These are phyloP conservation scores for Agrocybe chaxingu DNA, from an alignment of 768 basidiomycete species.

Conservation along the genomic window DNA sequence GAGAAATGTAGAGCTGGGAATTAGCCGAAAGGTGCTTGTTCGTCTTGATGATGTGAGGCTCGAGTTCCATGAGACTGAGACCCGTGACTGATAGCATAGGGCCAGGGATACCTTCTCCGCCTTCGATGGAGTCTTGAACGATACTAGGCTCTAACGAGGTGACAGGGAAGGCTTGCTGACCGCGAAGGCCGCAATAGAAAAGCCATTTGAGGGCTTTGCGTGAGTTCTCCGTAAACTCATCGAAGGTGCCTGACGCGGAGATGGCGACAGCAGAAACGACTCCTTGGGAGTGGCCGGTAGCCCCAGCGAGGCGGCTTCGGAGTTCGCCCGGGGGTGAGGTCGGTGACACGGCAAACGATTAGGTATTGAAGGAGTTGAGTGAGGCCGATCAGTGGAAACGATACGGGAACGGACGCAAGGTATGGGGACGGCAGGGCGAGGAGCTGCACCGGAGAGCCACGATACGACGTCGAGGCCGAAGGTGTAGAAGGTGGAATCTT, in stretches of 20 bases:
- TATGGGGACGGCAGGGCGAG: slow-evolving; percentile 80
- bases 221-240: slow-evolving; percentile 72
- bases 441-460: slow-evolving; percentile 73
- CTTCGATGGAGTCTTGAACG: slow-evolving; percentile 82
- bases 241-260: slow-evolving; percentile 72
- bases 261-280: slow-evolving; percentile 92
- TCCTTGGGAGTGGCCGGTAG: slow-evolving; percentile 98
- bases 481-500: slow-evolving; percentile 63
- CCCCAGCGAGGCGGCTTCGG: slow-evolving; percentile 70
- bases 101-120: slow-evolving; percentile 89
- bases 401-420: slow-evolving; percentile 89
- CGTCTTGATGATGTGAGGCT: slow-evolving; percentile 80
- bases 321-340: slow-evolving; percentile 81
- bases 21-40: slow-evolving; percentile 81
- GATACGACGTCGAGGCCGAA: slow-evolving; percentile 78
- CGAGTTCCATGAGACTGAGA: slow-evolving; percentile 69
- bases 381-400: slow-evolving; percentile 93
- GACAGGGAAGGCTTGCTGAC: slow-evolving; percentile 92
- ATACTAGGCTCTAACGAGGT: slow-evolving; percentile 86
- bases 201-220: slow-evolving; percentile 88
- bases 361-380: slow-evolving; percentile 96
- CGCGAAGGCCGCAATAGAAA: slow-evolving; percentile 90
- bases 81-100: slow-evolving; percentile 95
- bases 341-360: slow-evolving; percentile 69
- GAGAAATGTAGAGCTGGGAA: slow-evolving; percentile 80